Evolutionary conservation across 164 flowering plant genomes (phyloP).

Genomic region (Kingdonia uniflora): DNA sequence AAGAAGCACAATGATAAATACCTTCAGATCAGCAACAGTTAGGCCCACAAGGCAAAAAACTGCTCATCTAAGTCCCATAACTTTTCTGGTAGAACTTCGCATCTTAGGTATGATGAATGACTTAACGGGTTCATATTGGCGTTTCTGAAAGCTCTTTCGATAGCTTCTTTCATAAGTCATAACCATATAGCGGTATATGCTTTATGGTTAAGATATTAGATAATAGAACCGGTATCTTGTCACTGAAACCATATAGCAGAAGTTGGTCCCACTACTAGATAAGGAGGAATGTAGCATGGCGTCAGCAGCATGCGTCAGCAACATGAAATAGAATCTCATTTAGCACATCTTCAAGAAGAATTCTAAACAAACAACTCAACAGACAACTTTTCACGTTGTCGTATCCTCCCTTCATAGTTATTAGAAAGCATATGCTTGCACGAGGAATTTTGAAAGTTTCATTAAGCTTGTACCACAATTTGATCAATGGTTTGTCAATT

Average conservation of each 20-base stretch:
- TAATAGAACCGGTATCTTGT: conserved; percentile 67
- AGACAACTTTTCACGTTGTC: conserved; percentile 42
- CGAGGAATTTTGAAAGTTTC: conserved; percentile 76
- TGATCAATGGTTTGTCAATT: conserved; percentile 64
- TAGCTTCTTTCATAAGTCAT: conserved; percentile 78
- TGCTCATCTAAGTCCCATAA: conserved; percentile 94
- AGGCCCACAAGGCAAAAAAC: conserved; percentile 38
- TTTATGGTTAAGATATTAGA: conserved; percentile 49
- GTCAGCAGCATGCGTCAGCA: conserved; percentile 87
- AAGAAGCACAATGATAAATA: conserved; percentile 58
- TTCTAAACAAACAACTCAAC: conserved; percentile 67
- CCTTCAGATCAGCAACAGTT: conserved; percentile 52
- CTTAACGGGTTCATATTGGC: conserved; percentile 81
- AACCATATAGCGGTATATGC: conserved; percentile 69
- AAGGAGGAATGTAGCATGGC: conserved; percentile 85
- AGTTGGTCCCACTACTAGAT: conserved; percentile 59
- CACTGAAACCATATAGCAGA: conserved; percentile 85
- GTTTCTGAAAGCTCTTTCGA: conserved; percentile 74
- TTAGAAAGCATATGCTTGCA: conserved; percentile 79
- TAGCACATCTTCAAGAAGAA: conserved; percentile 82
- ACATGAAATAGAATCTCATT: conserved; percentile 95
- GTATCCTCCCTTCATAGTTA: conserved; percentile 68
- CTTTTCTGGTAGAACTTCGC: conserved; percentile 62
- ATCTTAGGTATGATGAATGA: conserved; percentile 77
- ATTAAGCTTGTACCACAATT: conserved; percentile 93